These are phyloP conservation scores for Scheffersomyces stambukii DNA, from an alignment of 1,139 yeast species.

Conservation along the genomic window DNA sequence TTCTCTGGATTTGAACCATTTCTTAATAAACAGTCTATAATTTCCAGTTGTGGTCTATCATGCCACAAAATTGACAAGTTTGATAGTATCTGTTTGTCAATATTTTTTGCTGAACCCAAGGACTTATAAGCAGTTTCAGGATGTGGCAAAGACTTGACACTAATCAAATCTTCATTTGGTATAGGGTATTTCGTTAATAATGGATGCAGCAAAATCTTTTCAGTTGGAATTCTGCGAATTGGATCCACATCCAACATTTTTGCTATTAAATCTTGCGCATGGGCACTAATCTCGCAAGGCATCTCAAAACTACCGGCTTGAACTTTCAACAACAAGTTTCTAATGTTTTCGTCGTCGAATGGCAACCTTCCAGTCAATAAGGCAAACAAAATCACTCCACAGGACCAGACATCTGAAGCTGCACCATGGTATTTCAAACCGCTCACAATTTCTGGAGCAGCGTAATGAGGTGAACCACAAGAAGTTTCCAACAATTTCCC, in stretches of 20 bases:
- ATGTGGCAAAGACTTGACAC: constrained; percentile 55
- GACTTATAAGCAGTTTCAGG: constrained; percentile 57
- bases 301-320: constrained; percentile 72
- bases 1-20: constrained; percentile 67
- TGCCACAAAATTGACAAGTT: constrained; percentile 74
- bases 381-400: constrained; percentile 79
- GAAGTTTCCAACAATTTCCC: constrained; percentile 71
- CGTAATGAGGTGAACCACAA: constrained; percentile 86
- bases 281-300: constrained; percentile 57
- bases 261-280: constrained; percentile 68
- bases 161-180: constrained; percentile 46
- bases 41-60: constrained; percentile 57
- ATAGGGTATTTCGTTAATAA: constrained; percentile 59
- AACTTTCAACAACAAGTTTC: constrained; percentile 65
- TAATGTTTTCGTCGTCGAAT: constrained; percentile 75
- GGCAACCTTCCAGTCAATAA: constrained; percentile 75
- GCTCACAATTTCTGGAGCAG: constrained; percentile 81
- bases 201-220: constrained; percentile 74
- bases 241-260: constrained; percentile 82
- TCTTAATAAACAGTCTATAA: constrained; percentile 48
- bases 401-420: constrained; percentile 83
- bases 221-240: constrained; percentile 65
- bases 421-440: constrained; percentile 78
- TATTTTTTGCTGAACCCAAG: constrained; percentile 42
- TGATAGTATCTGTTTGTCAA: constrained; percentile 62